Conservation (phyloP, 129 eudicot genomes). For the Tanacetum coccineum region DNA sequence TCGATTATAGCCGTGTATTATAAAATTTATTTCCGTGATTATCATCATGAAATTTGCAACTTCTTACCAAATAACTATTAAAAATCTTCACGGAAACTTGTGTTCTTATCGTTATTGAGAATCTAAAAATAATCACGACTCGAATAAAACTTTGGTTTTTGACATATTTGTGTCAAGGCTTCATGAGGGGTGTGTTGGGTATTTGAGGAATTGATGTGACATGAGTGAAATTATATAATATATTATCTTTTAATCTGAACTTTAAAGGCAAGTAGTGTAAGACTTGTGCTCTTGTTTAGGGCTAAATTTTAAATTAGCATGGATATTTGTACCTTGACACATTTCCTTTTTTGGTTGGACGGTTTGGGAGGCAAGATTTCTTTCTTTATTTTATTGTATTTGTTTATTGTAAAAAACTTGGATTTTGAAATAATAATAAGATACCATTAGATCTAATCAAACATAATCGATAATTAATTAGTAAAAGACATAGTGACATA, state of each 20-base stretch:
- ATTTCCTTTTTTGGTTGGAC: slow-evolving; percentile 37
- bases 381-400: slow-evolving; percentile 3
- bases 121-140: too few relatives aligned
- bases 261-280: slow-evolving; percentile 37
- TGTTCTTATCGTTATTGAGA: too few relatives aligned
- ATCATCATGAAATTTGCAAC: too few relatives aligned
- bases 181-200: slow-evolving; percentile 17
- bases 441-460: slow-evolving; percentile 22
- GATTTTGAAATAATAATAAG: slow-evolving; percentile 4
- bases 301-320: slow-evolving; percentile 20
- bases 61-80: too few relatives aligned
- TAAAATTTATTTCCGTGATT: too few relatives aligned
- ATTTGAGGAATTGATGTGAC: slow-evolving; percentile 9
- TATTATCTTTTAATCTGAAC: slow-evolving; percentile 30
- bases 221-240: slow-evolving; percentile 18
- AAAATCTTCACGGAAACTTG: too few relatives aligned
- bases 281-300: slow-evolving; percentile 30
- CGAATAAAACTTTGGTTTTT: not conserved
- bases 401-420: not conserved
- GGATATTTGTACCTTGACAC: slow-evolving; percentile 32
- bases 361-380: slow-evolving; percentile 37
- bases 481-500: not conserved
- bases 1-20: too few relatives aligned
- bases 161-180: slow-evolving; percentile 11
- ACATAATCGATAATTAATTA: not conserved